Evolutionary conservation across 768 basidiomycete genomes (phyloP).

Genomic region (Cystobasidium ongulense): DNA sequence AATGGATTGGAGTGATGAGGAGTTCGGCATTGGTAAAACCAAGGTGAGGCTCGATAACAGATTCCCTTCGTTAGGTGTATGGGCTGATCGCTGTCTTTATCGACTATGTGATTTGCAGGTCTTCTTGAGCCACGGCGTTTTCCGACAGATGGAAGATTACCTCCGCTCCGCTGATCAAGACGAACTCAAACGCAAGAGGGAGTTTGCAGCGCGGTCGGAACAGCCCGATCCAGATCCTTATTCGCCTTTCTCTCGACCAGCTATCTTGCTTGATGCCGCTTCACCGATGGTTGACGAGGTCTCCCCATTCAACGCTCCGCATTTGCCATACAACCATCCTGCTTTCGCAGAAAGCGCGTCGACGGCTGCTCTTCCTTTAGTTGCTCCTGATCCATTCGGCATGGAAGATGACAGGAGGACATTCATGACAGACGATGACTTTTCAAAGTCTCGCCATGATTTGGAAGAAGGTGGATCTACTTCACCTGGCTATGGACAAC

Average conservation of each 20-base stretch:
- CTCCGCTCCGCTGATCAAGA: slow-evolving; percentile 74
- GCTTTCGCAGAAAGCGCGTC: slow-evolving; percentile 51
- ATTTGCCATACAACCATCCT: slow-evolving; percentile 18
- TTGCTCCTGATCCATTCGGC: slow-evolving; percentile 71
- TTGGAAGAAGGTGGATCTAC: slow-evolving; percentile 21
- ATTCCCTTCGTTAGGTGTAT: background rate
- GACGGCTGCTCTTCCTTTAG: slow-evolving; percentile 69
- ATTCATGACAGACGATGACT: slow-evolving; percentile 21
- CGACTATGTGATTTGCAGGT: slow-evolving; percentile 52
- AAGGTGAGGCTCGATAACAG: slow-evolving; percentile 55
- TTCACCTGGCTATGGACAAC: background rate
- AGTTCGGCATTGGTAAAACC: slow-evolving; percentile 70
- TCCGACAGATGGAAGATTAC: slow-evolving; percentile 80
- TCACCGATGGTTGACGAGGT: slow-evolving; percentile 12
- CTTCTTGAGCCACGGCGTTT: slow-evolving; percentile 74
- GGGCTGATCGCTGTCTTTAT: background rate
- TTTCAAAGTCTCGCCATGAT: background rate
- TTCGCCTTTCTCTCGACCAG: slow-evolving; percentile 41
- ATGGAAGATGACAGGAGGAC: slow-evolving; percentile 55
- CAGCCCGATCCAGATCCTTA: slow-evolving; percentile 43
- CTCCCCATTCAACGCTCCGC: slow-evolving; percentile 30
- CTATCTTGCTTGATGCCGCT: slow-evolving; percentile 11
- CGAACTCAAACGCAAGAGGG: slow-evolving; percentile 70
- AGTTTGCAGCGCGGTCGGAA: slow-evolving; percentile 61
- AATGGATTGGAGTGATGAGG: slow-evolving; percentile 56